phyloP scores from a whole-genome alignment of 192 early-diverging fungal genomes.

The Entomortierella chlamydospora region DNA sequence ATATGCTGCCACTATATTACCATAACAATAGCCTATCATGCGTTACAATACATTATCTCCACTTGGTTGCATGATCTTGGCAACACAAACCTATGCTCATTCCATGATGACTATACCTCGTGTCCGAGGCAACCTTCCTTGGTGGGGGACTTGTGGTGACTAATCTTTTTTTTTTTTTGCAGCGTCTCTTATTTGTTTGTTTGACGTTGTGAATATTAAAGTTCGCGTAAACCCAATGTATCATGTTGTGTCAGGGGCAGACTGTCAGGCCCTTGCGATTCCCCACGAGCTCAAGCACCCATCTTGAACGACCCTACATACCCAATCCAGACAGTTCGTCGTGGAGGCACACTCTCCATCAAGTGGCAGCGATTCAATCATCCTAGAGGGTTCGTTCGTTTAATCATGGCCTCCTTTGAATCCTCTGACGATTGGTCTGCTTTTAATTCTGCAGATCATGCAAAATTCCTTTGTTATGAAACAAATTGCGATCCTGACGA shows the following conservation, averaged over 20 bases:
- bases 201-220: too few species aligned
- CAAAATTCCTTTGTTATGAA: conserved; percentile 71
- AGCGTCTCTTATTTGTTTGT: too few species aligned
- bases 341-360: conserved; percentile 64
- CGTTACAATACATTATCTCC: not conserved
- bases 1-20: too few species aligned
- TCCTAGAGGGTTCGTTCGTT: conserved; percentile 72
- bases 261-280: conserved; percentile 72
- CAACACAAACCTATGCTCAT: conserved; percentile 24
- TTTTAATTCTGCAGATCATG: conserved; percentile 61
- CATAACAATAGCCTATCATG: too few species aligned
- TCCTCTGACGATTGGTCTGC: conserved; percentile 67
- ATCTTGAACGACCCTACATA: conserved; percentile 64
- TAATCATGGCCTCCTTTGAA: conserved; percentile 69
- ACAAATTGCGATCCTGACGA: conserved; percentile 65
- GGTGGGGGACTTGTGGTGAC: conserved; percentile 54
- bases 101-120: conserved; percentile 51
- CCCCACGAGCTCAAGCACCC: conserved; percentile 57
- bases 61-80: conserved; percentile 9
- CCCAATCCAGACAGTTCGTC: conserved; percentile 62
- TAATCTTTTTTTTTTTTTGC: not conserved
- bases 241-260: too few species aligned
- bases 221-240: too few species aligned
- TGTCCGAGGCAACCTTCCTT: conserved; percentile 36
- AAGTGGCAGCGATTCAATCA: conserved; percentile 70